These are phyloP conservation scores for Salvia splendens DNA, from an alignment of 257 asterid species.

Conservation along the genomic window DNA sequence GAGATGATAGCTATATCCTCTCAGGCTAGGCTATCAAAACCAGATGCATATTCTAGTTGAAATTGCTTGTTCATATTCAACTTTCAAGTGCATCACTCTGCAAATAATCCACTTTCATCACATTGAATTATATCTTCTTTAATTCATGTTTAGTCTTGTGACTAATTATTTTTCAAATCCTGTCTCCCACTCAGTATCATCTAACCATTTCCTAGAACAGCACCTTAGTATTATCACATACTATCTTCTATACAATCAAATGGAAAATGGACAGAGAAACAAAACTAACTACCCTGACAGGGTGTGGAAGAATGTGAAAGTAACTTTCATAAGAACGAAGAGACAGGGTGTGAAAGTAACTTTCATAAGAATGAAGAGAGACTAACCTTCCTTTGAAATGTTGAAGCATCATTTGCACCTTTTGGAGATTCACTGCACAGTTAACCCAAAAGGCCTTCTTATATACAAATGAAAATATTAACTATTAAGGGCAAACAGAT, in stretches of 20 bases:
- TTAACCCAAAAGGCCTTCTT: constrained; percentile 28
- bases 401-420: constrained; percentile 98
- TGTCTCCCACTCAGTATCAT: constrained; percentile 2
- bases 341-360: not conserved
- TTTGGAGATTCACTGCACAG: constrained; percentile 94
- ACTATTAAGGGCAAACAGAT: constrained; percentile 1
- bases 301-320: not conserved
- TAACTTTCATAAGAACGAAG: not conserved
- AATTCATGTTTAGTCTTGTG: not conserved
- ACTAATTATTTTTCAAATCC: constrained; percentile 3
- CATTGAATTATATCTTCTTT: constrained; percentile 12
- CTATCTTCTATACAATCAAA: too few relatives aligned
- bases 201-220: constrained; percentile 2
- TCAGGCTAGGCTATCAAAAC: constrained; percentile 5
- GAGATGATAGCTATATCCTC: constrained; percentile 9
- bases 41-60: constrained; percentile 3
- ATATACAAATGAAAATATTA: constrained; percentile 9
- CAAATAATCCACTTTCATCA: constrained; percentile 18
- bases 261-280: not conserved
- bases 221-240: not conserved
- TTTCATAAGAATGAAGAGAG: not conserved
- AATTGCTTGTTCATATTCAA: not conserved
- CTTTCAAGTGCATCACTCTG: constrained; percentile 5
- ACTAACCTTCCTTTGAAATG: constrained; percentile 97
- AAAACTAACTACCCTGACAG: not conserved